phyloP scores from a whole-genome alignment of 1,284 basidiomycete species.

The Volvariella surrecta region DNA sequence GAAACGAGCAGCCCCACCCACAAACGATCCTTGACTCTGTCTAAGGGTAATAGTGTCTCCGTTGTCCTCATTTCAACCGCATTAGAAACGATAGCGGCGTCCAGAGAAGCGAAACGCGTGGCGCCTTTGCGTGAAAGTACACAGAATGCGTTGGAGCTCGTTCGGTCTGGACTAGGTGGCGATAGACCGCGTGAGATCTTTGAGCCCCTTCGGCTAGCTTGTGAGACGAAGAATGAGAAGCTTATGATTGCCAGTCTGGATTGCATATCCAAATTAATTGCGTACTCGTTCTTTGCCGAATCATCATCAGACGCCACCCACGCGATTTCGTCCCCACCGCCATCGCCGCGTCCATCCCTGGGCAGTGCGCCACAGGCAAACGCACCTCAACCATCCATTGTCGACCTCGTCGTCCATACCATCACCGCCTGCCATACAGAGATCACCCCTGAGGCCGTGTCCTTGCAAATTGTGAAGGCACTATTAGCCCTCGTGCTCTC shows the following conservation, averaged over 20 bases:
- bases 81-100: slow-evolving; percentile 79
- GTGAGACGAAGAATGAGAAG: slow-evolving; percentile 87
- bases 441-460: slow-evolving; percentile 80
- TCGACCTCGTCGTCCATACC: slow-evolving; percentile 88
- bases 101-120: slow-evolving; percentile 86
- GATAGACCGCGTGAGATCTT: slow-evolving; percentile 82
- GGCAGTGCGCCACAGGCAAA: slow-evolving; percentile 40
- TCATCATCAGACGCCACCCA: slow-evolving; percentile 22
- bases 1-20: no score
- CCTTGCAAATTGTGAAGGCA: slow-evolving; percentile 92
- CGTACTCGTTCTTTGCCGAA: slow-evolving; percentile 90
- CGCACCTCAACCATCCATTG: slow-evolving; percentile 59
- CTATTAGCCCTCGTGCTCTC: slow-evolving; percentile 85
- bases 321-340: slow-evolving; percentile 54
- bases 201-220: slow-evolving; percentile 87
- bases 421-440: slow-evolving; percentile 91
- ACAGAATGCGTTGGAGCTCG: slow-evolving; percentile 76
- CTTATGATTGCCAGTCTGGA: slow-evolving; percentile 93
- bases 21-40: slow-evolving; percentile 61
- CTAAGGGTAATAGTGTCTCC: slow-evolving; percentile 65
- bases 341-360: slow-evolving; percentile 49
- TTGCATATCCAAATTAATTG: slow-evolving; percentile 93
- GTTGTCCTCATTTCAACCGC: slow-evolving; percentile 80
- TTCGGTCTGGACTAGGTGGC: slow-evolving; percentile 62
- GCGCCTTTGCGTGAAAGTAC: slow-evolving; percentile 76